phyloP scores from a whole-genome alignment of 2,329 filamentous ascomycete species.

The Drechslerella dactyloides region DNA sequence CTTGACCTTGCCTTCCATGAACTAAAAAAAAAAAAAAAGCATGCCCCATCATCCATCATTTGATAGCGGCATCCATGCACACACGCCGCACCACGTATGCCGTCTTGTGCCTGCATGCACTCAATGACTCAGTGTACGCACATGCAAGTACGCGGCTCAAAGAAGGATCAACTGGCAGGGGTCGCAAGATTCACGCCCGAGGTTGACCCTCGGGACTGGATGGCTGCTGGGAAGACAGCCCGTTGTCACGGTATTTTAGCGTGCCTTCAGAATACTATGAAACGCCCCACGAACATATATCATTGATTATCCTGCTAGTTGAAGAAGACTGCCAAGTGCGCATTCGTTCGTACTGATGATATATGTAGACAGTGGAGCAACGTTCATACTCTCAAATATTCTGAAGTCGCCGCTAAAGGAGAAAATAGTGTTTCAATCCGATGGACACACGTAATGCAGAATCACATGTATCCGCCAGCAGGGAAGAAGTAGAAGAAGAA shows the following conservation, averaged over 20 bases:
- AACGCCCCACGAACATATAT: constrained; percentile 30
- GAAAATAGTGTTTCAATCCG: constrained; percentile 1
- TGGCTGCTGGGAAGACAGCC: constrained; percentile 3
- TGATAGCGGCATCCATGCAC: not conserved
- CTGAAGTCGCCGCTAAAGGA: constrained; percentile 11
- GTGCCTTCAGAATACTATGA: constrained; percentile 34
- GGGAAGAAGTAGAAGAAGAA: not conserved
- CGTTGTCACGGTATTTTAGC: not conserved
- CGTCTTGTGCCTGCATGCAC: not conserved
- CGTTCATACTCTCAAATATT: constrained; percentile 43
- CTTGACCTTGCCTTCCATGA: too few relatives aligned
- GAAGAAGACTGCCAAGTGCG: not conserved
- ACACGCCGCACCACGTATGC: not conserved
- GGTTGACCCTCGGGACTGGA: not conserved
- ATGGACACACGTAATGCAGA: not conserved
- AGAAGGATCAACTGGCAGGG: constrained; percentile 1
- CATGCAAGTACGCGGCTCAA: not conserved
- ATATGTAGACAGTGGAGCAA: constrained; percentile 1
- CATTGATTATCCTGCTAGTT: not conserved
- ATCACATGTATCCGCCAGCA: not conserved
- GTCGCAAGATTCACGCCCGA: not conserved
- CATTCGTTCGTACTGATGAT: not conserved
- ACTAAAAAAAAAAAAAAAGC: not conserved
- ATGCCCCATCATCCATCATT: not conserved
- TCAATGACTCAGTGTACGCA: not conserved